Evolutionary conservation across 179 eudicot species (phyloP), one percentile per base, ranked within the genome.

Genomic region (Actinidia arguta): DNA sequence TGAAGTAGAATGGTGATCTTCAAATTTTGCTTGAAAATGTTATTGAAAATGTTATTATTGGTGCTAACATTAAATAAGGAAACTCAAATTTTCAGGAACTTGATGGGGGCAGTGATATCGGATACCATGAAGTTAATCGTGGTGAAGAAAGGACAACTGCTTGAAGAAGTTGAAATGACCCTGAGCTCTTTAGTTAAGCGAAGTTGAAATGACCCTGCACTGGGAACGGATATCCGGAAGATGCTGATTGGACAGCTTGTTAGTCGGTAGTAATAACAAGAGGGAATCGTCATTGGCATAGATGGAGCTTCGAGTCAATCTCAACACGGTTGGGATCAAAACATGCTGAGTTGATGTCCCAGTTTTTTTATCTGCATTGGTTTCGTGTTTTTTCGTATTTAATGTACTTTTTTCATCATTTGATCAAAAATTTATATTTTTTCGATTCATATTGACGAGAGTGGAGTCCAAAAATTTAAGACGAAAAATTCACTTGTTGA

Each of bases 71-170:
- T 52, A 36, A 10, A 47, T 24, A 47, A 11, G 17, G 20, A 22
- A 63, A 0, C 8, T 1, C 22, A 27, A 54, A 18, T 9, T 47
- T 71, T 69, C 93, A 94, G 98, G 94, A 94, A 67, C 85, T 94
- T 4, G 85, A 75, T 12, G 90, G 88, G n/a, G 83, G 91, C 85
- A 12, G 88, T 85, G 52, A 85, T 82, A 75, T 89, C 93, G 13
- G 61, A 77, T 22, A 75, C 68, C 64, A 84, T 80, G 86, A 88
- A 90, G 83, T 91, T 92, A 56, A 64, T 96, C 58, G 98, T 92
- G 11, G 92, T 93, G 81, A 93, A 84, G 88, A 95, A 93, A 82
- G 93, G 98, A 48, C 98, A 95, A 80, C 94, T 98, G 39, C 91
- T 96, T 70, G 76, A 82, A 52, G 98, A 96, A 56, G 98, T 87